Conservation (phyloP, 345 rosid genomes). For the Ceriops zippeliana region DNA sequence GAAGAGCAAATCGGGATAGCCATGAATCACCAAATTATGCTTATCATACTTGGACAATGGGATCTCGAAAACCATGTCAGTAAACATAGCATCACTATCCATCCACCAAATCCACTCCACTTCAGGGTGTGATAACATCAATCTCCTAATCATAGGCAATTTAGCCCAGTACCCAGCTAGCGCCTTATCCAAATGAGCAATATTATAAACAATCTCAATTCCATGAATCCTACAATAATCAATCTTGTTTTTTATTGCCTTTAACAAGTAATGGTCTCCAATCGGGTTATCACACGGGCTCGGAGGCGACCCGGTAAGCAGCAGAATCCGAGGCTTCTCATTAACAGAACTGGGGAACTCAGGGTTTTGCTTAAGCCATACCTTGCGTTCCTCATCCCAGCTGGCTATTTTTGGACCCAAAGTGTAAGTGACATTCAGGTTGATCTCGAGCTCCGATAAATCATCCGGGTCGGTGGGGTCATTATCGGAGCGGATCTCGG, state of each 20-base stretch:
- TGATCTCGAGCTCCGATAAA: conserved; percentile 42
- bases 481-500: conserved; percentile 84
- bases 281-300: conserved; percentile 89
- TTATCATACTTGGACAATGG: conserved; percentile 52
- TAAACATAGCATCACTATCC: conserved; percentile 97
- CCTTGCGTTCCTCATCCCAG: conserved; percentile 66
- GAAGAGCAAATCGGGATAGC: conserved; percentile 81
- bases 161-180: conserved; percentile 97
- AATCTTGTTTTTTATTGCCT: conserved; percentile 83
- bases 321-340: conserved; percentile 69
- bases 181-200: conserved; percentile 94
- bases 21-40: conserved; percentile 82
- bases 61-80: conserved; percentile 91
- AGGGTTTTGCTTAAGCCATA: conserved; percentile 61
- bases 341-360: conserved; percentile 62
- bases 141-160: conserved; percentile 74
- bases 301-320: conserved; percentile 85
- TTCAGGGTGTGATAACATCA: conserved; percentile 91
- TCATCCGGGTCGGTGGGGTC: conserved; percentile 66
- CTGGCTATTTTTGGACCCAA: conserved; percentile 66
- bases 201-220: conserved; percentile 90
- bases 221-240: conserved; percentile 96
- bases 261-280: conserved; percentile 86
- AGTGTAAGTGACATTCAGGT: conserved; percentile 59
- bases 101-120: conserved; percentile 99